Evolutionary conservation across 2,329 filamentous ascomycete species (phyloP).

Genomic region (Talaromyces sp.): DNA sequence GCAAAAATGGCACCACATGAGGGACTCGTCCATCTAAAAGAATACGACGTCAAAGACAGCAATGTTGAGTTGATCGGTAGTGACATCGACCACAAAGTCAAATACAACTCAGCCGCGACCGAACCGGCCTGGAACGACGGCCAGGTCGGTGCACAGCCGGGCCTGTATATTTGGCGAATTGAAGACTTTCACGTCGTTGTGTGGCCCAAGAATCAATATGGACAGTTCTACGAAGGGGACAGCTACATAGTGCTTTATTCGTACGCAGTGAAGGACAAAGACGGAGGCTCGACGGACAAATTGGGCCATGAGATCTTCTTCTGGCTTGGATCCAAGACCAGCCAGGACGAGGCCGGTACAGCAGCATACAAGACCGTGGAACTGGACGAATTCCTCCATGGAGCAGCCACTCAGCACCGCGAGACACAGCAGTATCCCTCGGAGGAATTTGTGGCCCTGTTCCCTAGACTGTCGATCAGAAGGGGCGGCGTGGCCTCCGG

Average conservation of each 20-base stretch:
- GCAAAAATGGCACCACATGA: constrained; percentile 53
- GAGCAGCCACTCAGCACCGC: constrained; percentile 58
- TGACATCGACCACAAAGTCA: constrained; percentile 61
- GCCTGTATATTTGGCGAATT: constrained; percentile 60
- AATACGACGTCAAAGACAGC: constrained; percentile 63
- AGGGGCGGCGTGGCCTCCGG: constrained; percentile 57
- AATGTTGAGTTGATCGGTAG: constrained; percentile 62
- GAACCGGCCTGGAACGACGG: constrained; percentile 64
- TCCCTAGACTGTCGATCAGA: constrained; percentile 55
- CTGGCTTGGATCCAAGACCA: constrained; percentile 61
- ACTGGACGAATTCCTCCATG: constrained; percentile 60
- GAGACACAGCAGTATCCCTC: constrained; percentile 57
- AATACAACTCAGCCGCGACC: constrained; percentile 58
- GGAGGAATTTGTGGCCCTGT: constrained; percentile 55
- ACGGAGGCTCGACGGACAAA: constrained; percentile 24
- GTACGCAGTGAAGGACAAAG: constrained; percentile 43
- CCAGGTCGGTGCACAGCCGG: constrained; percentile 46
- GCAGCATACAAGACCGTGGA: constrained; percentile 67
- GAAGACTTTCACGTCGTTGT: constrained; percentile 60
- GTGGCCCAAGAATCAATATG: constrained; percentile 52
- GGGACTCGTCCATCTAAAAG: constrained; percentile 56
- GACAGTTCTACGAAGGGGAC: constrained; percentile 61
- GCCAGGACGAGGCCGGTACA: constrained; percentile 62
- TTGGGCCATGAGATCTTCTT: constrained; percentile 63
- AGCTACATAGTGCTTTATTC: constrained; percentile 62